Conservation (phyloP, 768 basidiomycete species). For the Serendipita sp. region DNA sequence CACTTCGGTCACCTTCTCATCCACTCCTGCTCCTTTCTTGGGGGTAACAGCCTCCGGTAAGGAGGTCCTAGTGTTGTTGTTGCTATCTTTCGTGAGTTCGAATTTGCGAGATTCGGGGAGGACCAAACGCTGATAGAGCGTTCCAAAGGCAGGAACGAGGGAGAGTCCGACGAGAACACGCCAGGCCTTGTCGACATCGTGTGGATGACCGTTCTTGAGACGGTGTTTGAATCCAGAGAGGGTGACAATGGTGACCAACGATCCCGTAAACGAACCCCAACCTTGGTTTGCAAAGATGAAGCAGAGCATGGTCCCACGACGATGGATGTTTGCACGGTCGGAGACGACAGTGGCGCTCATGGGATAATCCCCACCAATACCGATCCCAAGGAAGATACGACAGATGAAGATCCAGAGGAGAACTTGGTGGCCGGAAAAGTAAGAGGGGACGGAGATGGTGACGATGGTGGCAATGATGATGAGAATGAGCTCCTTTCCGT, state of each 20-base stretch:
- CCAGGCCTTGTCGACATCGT: conserved; percentile 34
- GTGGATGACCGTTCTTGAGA: not conserved
- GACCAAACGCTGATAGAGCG: conserved; percentile 60
- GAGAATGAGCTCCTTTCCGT: conserved; percentile 35
- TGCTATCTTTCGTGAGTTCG: conserved; percentile 1
- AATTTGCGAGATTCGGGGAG: conserved; percentile 38
- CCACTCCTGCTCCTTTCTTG: conserved; percentile 25
- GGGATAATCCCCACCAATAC: conserved; percentile 68
- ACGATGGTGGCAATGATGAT: conserved; percentile 67
- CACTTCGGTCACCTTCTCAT: conserved; percentile 3
- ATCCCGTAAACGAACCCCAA: conserved; percentile 56
- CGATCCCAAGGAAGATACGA: conserved; percentile 60
- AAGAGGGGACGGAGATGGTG: conserved; percentile 46
- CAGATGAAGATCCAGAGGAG: conserved; percentile 51
- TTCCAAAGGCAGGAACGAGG: conserved; percentile 57
- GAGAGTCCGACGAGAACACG: conserved; percentile 57
- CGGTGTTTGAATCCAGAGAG: conserved; percentile 44
- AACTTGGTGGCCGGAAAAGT: conserved; percentile 31
- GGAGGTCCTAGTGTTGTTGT: conserved; percentile 24
- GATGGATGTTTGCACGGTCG: conserved; percentile 42
- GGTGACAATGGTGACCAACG: conserved; percentile 45
- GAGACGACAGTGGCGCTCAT: conserved; percentile 45
- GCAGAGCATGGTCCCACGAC: conserved; percentile 57
- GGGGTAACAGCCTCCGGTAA: not conserved
- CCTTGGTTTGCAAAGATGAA: conserved; percentile 64